Percentiles rank a stretch among this genome's conserved stretches.
Evolutionary conservation across 2,329 filamentous ascomycete species (phyloP).

Genomic region (Shiraia sp.): DNA sequence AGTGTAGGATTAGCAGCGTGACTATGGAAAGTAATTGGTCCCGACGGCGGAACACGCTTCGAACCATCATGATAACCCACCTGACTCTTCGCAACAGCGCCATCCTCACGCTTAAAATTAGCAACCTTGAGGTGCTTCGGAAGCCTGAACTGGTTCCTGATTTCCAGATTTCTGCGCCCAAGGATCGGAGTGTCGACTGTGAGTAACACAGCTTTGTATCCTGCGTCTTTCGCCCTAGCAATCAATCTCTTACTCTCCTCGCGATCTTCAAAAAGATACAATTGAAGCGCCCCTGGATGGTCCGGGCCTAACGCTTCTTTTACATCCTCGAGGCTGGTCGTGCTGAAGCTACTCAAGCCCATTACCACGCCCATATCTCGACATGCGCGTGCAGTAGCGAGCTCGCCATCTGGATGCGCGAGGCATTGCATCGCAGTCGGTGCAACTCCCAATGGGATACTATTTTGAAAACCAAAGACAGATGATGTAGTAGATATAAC

Average conservation of each 20-base stretch:
- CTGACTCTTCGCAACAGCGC: background rate
- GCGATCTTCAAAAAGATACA: conserved; percentile 49
- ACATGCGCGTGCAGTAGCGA: conserved; percentile 47
- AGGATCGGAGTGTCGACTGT: conserved; percentile 32
- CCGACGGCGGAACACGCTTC: conserved; percentile 12
- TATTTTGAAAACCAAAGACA: conserved; percentile 19
- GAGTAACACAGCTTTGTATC: conserved; percentile 29
- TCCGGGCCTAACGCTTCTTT: conserved; percentile 50
- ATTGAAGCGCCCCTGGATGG: conserved; percentile 40
- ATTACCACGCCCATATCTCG: conserved; percentile 43
- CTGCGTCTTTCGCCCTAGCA: conserved; percentile 27
- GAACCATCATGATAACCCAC: conserved; percentile 5
- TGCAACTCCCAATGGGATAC: conserved; percentile 49
- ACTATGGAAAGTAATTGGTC: conserved; percentile 21
- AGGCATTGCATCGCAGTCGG: conserved; percentile 50
- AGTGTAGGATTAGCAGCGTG: conserved; percentile 27
- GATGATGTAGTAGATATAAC: conserved; percentile 42
- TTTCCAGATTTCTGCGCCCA: conserved; percentile 25
- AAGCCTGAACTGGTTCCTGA: conserved; percentile 31
- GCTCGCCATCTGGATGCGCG: conserved; percentile 50
- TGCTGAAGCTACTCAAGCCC: conserved; percentile 46
- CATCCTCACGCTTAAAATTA: conserved; percentile 21
- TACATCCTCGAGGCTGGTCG: conserved; percentile 47
- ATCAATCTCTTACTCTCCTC: conserved; percentile 22
- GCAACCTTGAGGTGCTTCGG: conserved; percentile 26